phyloP scores from a whole-genome alignment of 2,329 filamentous ascomycete genomes.

The Penicillium decumbens region DNA sequence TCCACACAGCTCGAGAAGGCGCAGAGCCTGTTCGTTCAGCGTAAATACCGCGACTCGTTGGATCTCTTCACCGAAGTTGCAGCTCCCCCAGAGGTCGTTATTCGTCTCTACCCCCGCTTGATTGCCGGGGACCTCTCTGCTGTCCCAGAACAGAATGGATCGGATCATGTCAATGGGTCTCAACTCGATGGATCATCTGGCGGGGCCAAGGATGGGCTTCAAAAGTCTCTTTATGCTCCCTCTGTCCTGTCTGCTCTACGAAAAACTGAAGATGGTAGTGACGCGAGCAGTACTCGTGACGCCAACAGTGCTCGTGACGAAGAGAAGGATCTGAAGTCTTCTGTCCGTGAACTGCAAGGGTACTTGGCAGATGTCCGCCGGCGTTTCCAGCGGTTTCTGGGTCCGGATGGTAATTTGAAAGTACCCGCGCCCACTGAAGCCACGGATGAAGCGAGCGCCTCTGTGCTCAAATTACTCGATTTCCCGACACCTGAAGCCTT shows the following conservation, averaged over 20 bases:
- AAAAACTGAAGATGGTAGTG: conserved; percentile 37
- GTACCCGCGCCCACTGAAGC: conserved; percentile 29
- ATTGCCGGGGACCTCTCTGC: conserved; percentile 78
- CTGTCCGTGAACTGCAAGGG: conserved; percentile 75
- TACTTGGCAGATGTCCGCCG: conserved; percentile 82
- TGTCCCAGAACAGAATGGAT: conserved; percentile 47
- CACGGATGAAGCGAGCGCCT: conserved; percentile 40
- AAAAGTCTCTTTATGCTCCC: conserved; percentile 31
- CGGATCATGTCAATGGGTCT: conserved; percentile 32
- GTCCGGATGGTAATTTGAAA: conserved; percentile 52
- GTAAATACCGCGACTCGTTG: conserved; percentile 78
- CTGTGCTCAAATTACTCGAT: conserved; percentile 45
- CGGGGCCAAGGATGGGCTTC: conserved; percentile 14
- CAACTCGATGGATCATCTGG: conserved; percentile 29
- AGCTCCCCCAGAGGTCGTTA: conserved; percentile 82
- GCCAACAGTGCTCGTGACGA: conserved; percentile 35
- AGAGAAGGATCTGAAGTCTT: conserved; percentile 64
- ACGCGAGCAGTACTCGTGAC: conserved; percentile 38
- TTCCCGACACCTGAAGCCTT: conserved; percentile 57
- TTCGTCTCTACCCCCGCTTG: conserved; percentile 73
- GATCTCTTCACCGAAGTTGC: conserved; percentile 88
- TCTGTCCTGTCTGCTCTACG: conserved; percentile 40
- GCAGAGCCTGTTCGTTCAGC: conserved; percentile 72
- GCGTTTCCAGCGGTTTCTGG: conserved; percentile 57
- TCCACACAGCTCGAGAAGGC: conserved; percentile 91